Percentiles rank a stretch among this genome's conserved stretches.
These are phyloP conservation scores for Macrocybe gigantea DNA, from an alignment of 768 basidiomycete genomes.

Conservation along the genomic window DNA sequence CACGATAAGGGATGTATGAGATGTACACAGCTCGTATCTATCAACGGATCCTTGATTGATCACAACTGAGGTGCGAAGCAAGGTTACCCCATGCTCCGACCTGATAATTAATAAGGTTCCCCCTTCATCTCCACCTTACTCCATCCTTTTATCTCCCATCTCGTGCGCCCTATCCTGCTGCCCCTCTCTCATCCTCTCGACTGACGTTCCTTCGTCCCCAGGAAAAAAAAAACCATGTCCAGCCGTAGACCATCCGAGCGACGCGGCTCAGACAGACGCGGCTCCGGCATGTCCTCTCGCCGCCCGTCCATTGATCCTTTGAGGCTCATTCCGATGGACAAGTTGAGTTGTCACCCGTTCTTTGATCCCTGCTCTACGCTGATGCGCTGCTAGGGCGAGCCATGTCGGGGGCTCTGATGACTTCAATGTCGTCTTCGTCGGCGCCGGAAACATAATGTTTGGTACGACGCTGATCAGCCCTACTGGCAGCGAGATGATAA, in stretches of 20 bases:
- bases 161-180: too few species aligned
- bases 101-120: conserved; percentile 5
- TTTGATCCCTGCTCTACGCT: conserved; percentile 5
- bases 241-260: conserved; percentile 44
- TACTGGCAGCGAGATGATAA: background rate
- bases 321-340: conserved; percentile 75
- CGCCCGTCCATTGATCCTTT: conserved; percentile 74
- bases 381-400: conserved; percentile 30
- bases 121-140: conserved; percentile 6
- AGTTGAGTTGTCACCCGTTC: conserved; percentile 33
- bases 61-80: too few species aligned
- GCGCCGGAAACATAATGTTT: conserved; percentile 98
- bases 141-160: conserved; percentile 7
- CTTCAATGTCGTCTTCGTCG: conserved; percentile 94
- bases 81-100: conserved; percentile 6
- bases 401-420: conserved; percentile 57
- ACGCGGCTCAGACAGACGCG: conserved; percentile 38
- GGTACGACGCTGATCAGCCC: conserved; percentile 37
- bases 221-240: conserved; percentile 15
- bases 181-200: too few species aligned
- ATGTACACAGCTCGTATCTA: too few species aligned
- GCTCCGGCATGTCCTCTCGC: conserved; percentile 45
- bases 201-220: too few species aligned
- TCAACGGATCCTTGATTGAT: too few species aligned
- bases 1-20: background rate